These are phyloP conservation scores for Delphinella strobiligena DNA, from an alignment of 2,329 filamentous ascomycete genomes.

Conservation along the genomic window DNA sequence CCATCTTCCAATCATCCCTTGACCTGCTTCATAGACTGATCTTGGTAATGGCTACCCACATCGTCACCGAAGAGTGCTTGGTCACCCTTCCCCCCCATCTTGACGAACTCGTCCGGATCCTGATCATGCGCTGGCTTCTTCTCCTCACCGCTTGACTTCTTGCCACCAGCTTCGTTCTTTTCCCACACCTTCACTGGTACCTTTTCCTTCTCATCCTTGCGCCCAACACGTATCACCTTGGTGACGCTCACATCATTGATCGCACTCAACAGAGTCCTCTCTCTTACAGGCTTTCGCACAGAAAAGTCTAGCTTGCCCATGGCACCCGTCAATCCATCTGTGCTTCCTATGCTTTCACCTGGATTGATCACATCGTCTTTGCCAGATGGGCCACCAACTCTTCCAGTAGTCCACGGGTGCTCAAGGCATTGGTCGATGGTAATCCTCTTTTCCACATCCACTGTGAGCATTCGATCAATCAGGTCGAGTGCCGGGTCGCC, in stretches of 20 bases:
- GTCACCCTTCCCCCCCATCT: conserved; percentile 78
- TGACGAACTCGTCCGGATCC: conserved; percentile 64
- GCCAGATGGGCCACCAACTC: background rate
- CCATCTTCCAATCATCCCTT: background rate
- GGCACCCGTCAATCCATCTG: conserved; percentile 81
- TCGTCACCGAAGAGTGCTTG: conserved; percentile 62
- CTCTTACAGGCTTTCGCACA: conserved; percentile 64
- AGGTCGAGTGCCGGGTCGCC: conserved; percentile 81
- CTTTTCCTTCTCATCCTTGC: conserved; percentile 40
- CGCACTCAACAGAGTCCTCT: conserved; percentile 73
- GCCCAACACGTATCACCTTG: conserved; percentile 47
- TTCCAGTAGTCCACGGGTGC: conserved; percentile 71
- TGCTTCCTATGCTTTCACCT: conserved; percentile 55
- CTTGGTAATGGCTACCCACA: conserved; percentile 9
- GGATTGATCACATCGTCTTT: conserved; percentile 12
- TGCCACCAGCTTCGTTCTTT: conserved; percentile 46
- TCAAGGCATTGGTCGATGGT: conserved; percentile 82
- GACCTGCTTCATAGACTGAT: conserved; percentile 5
- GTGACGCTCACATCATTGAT: conserved; percentile 63
- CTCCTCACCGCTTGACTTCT: conserved; percentile 16
- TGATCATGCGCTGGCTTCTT: conserved; percentile 36
- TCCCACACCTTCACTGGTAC: conserved; percentile 59
- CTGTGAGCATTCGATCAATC: conserved; percentile 88
- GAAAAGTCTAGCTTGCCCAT: conserved; percentile 73
- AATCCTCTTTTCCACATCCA: conserved; percentile 71